phyloP scores from a whole-genome alignment of 257 asterid species.

The Coffea eugenioides region DNA sequence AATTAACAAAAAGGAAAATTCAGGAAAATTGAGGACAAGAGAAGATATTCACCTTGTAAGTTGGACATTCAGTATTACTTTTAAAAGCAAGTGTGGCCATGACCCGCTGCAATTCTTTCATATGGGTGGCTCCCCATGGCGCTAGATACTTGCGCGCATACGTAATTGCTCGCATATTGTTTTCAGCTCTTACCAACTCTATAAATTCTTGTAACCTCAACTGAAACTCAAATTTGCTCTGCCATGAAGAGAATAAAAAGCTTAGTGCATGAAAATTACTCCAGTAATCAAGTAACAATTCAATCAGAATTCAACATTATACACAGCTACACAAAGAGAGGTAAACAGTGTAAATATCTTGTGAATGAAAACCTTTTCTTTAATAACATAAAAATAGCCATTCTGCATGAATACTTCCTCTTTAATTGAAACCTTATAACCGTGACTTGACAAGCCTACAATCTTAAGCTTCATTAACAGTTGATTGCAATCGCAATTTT shows the following conservation, averaged over 20 bases:
- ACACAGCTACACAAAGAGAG: neutral
- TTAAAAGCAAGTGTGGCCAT: constrained; percentile 89
- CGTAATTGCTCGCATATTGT: constrained; percentile 67
- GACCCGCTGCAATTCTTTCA: constrained; percentile 95
- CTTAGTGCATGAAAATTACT: constrained; percentile 1
- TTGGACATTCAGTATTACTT: constrained; percentile 76
- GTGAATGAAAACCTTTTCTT: neutral
- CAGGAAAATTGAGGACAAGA: neutral
- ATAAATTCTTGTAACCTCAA: constrained; percentile 92
- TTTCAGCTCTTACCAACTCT: constrained; percentile 83
- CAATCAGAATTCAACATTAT: neutral
- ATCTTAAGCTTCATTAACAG: neutral
- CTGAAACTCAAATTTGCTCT: constrained; percentile 98
- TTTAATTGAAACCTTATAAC: neutral
- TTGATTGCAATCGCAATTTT: neutral
- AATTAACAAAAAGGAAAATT: neutral
- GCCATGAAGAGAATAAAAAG: constrained; percentile 31
- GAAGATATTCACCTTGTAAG: constrained; percentile 63
- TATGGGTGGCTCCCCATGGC: constrained; percentile 88
- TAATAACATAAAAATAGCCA: neutral
- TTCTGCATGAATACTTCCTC: neutral
- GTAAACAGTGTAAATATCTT: neutral
- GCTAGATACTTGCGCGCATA: constrained; percentile 91
- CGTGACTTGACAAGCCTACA: constrained; percentile 1
- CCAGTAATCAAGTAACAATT: neutral